Evolutionary conservation across 805 yeast species (phyloP), one percentile per base, ranked within the genome.

Genomic region (Jamesozyma spencerorum): DNA sequence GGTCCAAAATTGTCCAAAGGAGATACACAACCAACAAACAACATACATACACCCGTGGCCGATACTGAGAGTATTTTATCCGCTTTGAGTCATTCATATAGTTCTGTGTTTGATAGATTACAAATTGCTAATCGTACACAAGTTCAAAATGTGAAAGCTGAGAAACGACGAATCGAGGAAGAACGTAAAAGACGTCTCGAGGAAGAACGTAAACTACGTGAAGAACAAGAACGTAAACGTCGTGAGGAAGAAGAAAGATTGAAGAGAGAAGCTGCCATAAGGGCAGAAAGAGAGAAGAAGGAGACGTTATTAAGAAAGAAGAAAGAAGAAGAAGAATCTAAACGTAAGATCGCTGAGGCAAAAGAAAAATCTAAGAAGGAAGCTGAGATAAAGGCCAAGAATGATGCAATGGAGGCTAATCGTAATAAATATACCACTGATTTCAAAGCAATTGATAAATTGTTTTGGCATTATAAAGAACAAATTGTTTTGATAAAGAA

Each of bases 401-500:
- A 46, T 31, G 54, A 50, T 32, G 50, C 47, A 19, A 43, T 30
- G 24, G 53, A 50, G 31, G 50, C 45, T 14, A 46, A 53, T 31
- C 47, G 45, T 19, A 51, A 46, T 12, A 47, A 43, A 35, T 51
- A 53, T 19, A 38, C 46, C 11, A 53, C 66, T 27, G 49, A 54
- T 40, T 54, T 50, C 24, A 57, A 55, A 24, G 46, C 50, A 4
- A 65, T 77, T 20, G 77, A 72, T 42, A 53, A 57, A 27, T 62
- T 55, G 14, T 79, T 73, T 47, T 41, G 64, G 26, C 62, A 68
- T 43, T 74, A 78, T 53, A 77, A 70, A 46, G 55, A 68, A 34
- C 71, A 69, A 48, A 80, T 80, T 28, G 53, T 54, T 10, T 70
- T 73, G 32, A 82, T 85, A 45, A 85, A 87, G 54, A 47, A 47